Percentiles rank a stretch among this genome's conserved stretches.
These are phyloP conservation scores for Apophysomyces elegans DNA, from an alignment of 371 early-diverging fungal species.

Conservation along the genomic window DNA sequence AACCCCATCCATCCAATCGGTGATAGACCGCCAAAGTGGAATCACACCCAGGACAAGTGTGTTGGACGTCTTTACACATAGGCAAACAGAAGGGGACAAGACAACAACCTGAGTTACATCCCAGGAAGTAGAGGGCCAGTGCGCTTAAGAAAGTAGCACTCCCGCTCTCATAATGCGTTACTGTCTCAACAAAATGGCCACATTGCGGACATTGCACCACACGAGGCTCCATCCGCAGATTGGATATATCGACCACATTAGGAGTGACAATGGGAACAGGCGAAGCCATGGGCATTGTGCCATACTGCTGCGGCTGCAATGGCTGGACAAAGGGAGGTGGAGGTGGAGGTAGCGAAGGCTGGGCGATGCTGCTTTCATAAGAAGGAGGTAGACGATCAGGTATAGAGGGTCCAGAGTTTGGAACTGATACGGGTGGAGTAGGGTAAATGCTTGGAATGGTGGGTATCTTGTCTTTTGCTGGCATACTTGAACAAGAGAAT, in stretches of 20 bases:
- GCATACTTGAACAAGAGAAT: background rate
- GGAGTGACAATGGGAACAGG: constrained; percentile 1
- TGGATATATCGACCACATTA: background rate
- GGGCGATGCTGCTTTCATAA: background rate
- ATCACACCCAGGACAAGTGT: constrained; percentile 21
- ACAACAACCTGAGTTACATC: constrained; percentile 23
- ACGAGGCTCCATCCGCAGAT: constrained; percentile 12
- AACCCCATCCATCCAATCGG: background rate
- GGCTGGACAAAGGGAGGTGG: background rate
- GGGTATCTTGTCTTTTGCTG: background rate
- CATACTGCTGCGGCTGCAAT: background rate
- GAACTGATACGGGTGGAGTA: background rate
- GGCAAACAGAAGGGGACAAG: constrained; percentile 22
- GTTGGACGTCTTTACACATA: constrained; percentile 19
- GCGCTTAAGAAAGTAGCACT: constrained; percentile 15
- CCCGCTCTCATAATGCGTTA: constrained; percentile 18
- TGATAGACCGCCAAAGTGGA: constrained; percentile 10
- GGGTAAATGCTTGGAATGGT: background rate
- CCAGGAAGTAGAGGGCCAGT: constrained; percentile 10
- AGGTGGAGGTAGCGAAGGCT: background rate
- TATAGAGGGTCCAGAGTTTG: background rate
- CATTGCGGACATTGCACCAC: constrained; percentile 19
- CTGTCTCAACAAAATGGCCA: constrained; percentile 22
- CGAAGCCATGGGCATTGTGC: constrained; percentile 4
- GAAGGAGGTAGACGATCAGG: background rate